Evolutionary conservation across 2,329 filamentous ascomycete genomes (phyloP).

Genomic region (Botryosphaeria agaves): DNA sequence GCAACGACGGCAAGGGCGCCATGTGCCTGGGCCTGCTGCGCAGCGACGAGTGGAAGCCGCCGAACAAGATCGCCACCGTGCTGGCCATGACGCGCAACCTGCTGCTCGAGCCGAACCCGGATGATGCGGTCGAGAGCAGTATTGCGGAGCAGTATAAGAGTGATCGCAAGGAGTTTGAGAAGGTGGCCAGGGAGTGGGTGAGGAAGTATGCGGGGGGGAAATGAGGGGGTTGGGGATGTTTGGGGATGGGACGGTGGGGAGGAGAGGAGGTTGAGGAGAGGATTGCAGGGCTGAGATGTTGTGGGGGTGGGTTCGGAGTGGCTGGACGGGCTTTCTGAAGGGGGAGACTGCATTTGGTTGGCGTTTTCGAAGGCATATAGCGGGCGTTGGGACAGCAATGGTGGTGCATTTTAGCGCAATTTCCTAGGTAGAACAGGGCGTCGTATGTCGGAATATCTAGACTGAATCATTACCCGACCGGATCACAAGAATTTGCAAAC

Average conservation of each 20-base stretch:
- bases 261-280: too few species aligned
- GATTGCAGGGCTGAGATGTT: too few species aligned
- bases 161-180: constrained; percentile 51
- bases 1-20: constrained; percentile 67
- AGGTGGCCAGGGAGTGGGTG: constrained; percentile 58
- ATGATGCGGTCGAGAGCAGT: constrained; percentile 72
- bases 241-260: not conserved
- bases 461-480: too few species aligned
- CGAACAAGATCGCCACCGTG: constrained; percentile 56
- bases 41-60: constrained; percentile 81
- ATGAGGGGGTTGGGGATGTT: constrained; percentile 4
- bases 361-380: too few species aligned
- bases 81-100: constrained; percentile 61
- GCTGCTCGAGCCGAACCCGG: constrained; percentile 65
- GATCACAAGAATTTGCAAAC: too few species aligned
- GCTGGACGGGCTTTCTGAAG: too few species aligned
- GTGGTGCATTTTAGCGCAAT: too few species aligned
- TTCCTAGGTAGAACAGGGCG: too few species aligned
- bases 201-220: constrained; percentile 46
- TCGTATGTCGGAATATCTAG: too few species aligned
- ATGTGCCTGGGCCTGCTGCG: constrained; percentile 79
- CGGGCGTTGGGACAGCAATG: too few species aligned
- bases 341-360: too few species aligned
- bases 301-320: too few species aligned
- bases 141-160: constrained; percentile 74